Evolutionary conservation across 2,329 filamentous ascomycete species (phyloP).

Genomic region (Sodiomyces alkalinus): DNA sequence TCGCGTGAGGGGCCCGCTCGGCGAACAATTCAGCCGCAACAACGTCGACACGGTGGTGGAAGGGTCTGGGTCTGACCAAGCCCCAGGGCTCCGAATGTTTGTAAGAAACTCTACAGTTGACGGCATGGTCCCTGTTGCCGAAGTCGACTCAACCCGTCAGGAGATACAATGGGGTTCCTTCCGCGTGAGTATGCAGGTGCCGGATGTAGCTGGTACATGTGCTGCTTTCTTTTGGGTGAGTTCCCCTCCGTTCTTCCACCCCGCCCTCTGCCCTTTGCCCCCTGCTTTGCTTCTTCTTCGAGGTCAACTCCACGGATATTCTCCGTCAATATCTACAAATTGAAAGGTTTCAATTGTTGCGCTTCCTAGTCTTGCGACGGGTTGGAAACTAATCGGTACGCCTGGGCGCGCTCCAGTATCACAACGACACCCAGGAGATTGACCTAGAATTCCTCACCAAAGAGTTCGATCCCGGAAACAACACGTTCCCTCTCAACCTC

Average conservation of each 20-base stretch:
- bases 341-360: too few relatives aligned
- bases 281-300: too few relatives aligned
- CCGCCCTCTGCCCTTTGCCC: too few relatives aligned
- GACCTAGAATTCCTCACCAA: conserved; percentile 66
- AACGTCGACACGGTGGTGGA: conserved; percentile 42
- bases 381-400: too few relatives aligned
- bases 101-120: conserved; percentile 31
- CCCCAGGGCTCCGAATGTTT: conserved; percentile 39
- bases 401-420: conserved; percentile 51
- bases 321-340: not conserved
- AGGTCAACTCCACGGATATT: not conserved
- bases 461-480: conserved; percentile 37
- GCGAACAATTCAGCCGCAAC: conserved; percentile 41
- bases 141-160: conserved; percentile 43
- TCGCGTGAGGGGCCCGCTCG: conserved; percentile 46
- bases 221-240: conserved; percentile 66
- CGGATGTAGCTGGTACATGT: conserved; percentile 49
- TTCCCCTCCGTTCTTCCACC: conserved; percentile 3
- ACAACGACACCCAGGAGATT: conserved; percentile 66
- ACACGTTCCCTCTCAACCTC: conserved; percentile 49
- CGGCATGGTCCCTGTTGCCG: conserved; percentile 43
- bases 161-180: conserved; percentile 60
- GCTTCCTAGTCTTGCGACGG: too few relatives aligned
- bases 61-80: conserved; percentile 22
- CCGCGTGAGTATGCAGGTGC: conserved; percentile 50